Evolutionary conservation across 768 basidiomycete species (phyloP).

Genomic region (Cystobasidium tubakii): DNA sequence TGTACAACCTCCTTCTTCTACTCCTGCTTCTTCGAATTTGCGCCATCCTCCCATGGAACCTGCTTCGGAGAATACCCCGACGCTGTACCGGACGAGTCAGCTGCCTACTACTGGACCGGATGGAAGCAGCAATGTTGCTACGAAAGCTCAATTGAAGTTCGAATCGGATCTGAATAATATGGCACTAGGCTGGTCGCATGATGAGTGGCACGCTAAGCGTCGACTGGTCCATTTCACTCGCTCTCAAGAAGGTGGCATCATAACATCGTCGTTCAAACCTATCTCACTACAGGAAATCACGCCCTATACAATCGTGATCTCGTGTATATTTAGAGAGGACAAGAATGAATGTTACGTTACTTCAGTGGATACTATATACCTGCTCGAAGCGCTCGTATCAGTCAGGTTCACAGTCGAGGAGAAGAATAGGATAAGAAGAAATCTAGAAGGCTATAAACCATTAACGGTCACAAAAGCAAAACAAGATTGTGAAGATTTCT

Average conservation of each 20-base stretch:
- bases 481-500: constrained; percentile 72
- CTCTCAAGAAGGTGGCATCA: constrained; percentile 65
- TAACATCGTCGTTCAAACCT: constrained; percentile 72
- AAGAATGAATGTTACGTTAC: constrained; percentile 75
- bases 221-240: constrained; percentile 82
- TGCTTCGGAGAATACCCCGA: not conserved
- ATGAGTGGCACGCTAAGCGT: constrained; percentile 65
- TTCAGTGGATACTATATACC: constrained; percentile 89
- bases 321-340: constrained; percentile 84
- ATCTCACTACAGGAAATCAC: constrained; percentile 68
- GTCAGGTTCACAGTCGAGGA: constrained; percentile 81
- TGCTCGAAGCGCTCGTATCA: constrained; percentile 74
- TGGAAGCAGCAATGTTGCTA: constrained; percentile 8
- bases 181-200: constrained; percentile 53
- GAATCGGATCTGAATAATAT: constrained; percentile 50
- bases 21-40: constrained; percentile 25
- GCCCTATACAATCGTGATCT: constrained; percentile 72
- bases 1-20: not conserved
- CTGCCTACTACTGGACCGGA: constrained; percentile 11
- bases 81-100: constrained; percentile 23
- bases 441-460: constrained; percentile 85
- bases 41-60: constrained; percentile 35
- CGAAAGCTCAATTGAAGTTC: constrained; percentile 49
- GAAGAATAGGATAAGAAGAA: constrained; percentile 90
- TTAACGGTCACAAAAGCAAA: constrained; percentile 84